Conservation (phyloP, 306 rosid species). For the Citrullus mucosospermus region DNA sequence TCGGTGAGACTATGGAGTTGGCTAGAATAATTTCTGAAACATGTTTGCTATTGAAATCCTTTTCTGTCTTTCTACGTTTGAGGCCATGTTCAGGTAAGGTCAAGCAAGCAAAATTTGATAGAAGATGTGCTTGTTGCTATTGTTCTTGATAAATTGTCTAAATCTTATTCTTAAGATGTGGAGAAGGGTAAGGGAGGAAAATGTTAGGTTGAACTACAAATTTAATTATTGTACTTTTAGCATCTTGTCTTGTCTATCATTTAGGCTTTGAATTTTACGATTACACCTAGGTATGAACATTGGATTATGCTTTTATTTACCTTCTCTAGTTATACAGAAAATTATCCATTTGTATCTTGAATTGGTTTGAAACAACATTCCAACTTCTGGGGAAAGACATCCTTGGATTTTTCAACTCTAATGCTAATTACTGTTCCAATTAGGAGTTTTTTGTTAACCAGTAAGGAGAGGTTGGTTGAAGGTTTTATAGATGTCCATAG, state of each 20-base stretch:
- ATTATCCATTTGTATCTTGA: neutral
- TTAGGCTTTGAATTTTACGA: neutral
- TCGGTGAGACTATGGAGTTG: neutral
- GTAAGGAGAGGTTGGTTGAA: neutral
- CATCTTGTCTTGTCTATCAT: neutral
- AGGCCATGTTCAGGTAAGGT: neutral
- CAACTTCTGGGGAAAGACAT: neutral
- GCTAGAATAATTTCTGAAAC: neutral
- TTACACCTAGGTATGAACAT: neutral
- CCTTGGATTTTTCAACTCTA: neutral
- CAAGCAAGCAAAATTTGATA: neutral
- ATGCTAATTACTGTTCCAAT: neutral
- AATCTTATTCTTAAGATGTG: neutral
- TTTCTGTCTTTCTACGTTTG: neutral
- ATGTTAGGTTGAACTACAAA: neutral
- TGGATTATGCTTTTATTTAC: neutral
- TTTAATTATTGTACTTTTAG: neutral
- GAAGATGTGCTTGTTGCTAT: neutral
- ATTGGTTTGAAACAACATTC: neutral
- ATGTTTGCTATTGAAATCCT: neutral
- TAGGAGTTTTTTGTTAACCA: neutral
- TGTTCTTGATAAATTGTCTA: neutral
- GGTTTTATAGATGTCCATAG: neutral
- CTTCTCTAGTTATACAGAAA: neutral
- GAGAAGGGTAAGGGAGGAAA: neutral